These are phyloP conservation scores for Plectranthus barbatus DNA, from an alignment of 257 asterid genomes.

Conservation along the genomic window DNA sequence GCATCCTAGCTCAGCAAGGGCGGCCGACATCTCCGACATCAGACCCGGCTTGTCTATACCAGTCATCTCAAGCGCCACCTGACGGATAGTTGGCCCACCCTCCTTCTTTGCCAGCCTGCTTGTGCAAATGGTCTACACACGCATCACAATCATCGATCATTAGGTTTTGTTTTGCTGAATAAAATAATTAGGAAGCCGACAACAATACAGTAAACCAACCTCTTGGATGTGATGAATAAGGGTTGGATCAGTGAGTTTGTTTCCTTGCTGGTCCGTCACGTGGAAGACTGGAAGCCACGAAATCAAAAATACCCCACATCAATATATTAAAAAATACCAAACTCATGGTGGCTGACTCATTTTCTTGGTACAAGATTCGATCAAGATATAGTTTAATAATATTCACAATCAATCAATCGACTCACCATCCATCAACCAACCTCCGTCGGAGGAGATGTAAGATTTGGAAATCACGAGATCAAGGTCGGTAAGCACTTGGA, in stretches of 20 bases:
- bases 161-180: not conserved
- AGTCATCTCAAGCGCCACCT: constrained; percentile 71
- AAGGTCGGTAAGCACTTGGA: constrained; percentile 85
- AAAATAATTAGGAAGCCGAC: not conserved
- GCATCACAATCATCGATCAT: not conserved
- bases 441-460: constrained; percentile 88
- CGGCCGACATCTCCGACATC: constrained; percentile 82
- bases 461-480: constrained; percentile 81
- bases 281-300: constrained; percentile 60
- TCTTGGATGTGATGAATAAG: constrained; percentile 51
- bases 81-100: not conserved
- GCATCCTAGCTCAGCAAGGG: constrained; percentile 71
- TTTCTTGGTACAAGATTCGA: not conserved
- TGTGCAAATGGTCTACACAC: constrained; percentile 51
- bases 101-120: constrained; percentile 1
- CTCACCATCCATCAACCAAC: constrained; percentile 97
- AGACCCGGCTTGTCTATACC: constrained; percentile 77
- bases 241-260: constrained; percentile 58
- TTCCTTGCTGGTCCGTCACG: constrained; percentile 68
- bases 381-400: not conserved
- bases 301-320: constrained; percentile 8
- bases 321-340: constrained; percentile 19
- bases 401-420: not conserved
- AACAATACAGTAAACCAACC: constrained; percentile 25
- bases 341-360: constrained; percentile 14